Evolutionary conservation across 2,329 filamentous ascomycete genomes (phyloP).

Genomic region (Colletotrichum sp.): DNA sequence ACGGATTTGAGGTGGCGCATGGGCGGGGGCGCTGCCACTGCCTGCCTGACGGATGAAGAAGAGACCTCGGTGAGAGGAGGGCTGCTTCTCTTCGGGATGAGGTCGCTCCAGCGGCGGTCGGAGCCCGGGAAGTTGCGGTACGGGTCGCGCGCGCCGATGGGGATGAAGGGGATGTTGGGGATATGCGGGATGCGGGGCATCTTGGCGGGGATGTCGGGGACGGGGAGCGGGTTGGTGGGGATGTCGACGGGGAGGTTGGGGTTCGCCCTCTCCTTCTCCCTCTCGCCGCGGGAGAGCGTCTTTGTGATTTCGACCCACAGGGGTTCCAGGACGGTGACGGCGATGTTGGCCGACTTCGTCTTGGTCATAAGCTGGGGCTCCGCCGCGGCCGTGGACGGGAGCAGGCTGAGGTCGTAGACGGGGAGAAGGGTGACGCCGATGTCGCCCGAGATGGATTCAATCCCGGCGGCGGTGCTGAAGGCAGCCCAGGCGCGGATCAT

Average conservation of each 20-base stretch:
- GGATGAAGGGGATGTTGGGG: background rate
- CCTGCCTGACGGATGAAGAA: background rate
- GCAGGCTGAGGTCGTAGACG: slow-evolving; percentile 37
- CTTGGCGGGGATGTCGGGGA: background rate
- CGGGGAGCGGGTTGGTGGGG: slow-evolving; percentile 14
- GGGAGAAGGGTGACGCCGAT: slow-evolving; percentile 48
- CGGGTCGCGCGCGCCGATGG: slow-evolving; percentile 20
- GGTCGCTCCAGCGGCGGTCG: background rate
- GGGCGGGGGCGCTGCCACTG: slow-evolving; percentile 15
- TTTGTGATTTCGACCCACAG: slow-evolving; percentile 39
- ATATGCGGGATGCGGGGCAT: slow-evolving; percentile 1
- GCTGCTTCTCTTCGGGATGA: background rate
- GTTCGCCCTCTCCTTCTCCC: slow-evolving; percentile 4
- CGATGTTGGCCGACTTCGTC: slow-evolving; percentile 48
- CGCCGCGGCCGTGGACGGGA: slow-evolving; percentile 11
- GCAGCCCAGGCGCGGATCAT: slow-evolving; percentile 44
- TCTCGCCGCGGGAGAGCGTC: slow-evolving; percentile 6
- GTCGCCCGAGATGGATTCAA: slow-evolving; percentile 43
- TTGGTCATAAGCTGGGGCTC: slow-evolving; percentile 42
- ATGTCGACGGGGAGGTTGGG: slow-evolving; percentile 21
- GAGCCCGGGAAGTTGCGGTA: slow-evolving; percentile 22
- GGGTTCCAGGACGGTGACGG: slow-evolving; percentile 47
- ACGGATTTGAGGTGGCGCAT: slow-evolving; percentile 41
- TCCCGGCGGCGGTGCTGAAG: slow-evolving; percentile 36
- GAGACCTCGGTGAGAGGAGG: background rate